phyloP scores from a whole-genome alignment of 2,329 filamentous ascomycete genomes.

The Tolypocladium cylindrosporum region DNA sequence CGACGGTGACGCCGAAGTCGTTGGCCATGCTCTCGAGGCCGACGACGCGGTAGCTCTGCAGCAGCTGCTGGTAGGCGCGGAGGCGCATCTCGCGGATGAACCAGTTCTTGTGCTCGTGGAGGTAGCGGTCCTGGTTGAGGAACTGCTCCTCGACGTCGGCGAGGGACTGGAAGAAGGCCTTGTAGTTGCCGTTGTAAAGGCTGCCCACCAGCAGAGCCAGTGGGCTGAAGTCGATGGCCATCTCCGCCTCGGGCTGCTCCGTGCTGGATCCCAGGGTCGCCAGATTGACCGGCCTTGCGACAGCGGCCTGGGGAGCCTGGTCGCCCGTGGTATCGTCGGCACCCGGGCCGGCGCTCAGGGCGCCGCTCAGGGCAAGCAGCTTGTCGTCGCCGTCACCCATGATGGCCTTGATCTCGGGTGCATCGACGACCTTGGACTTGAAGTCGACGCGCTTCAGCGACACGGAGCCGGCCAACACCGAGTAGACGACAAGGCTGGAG shows the following conservation, averaged over 20 bases:
- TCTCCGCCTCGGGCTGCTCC: constrained; percentile 69
- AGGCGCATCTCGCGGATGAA: constrained; percentile 98
- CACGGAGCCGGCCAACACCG: constrained; percentile 86
- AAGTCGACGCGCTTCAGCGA: constrained; percentile 96
- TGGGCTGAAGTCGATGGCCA: constrained; percentile 78
- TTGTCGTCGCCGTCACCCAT: constrained; percentile 85
- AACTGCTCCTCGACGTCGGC: constrained; percentile 89
- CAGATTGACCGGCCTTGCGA: constrained; percentile 71
- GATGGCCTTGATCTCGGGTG: constrained; percentile 95
- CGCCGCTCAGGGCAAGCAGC: constrained; percentile 69
- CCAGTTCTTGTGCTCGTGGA: constrained; percentile 93
- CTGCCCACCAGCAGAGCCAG: constrained; percentile 82
- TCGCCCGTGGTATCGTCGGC: constrained; percentile 67
- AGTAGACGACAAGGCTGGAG: constrained; percentile 88
- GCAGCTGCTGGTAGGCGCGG: constrained; percentile 88
- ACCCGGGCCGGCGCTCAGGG: constrained; percentile 70
- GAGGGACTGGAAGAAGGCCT: constrained; percentile 83
- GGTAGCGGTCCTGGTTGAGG: constrained; percentile 85
- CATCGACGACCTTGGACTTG: constrained; percentile 97
- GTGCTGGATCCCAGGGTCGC: constrained; percentile 66
- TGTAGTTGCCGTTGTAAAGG: constrained; percentile 89
- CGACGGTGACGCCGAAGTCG: constrained; percentile 93
- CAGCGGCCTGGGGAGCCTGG: constrained; percentile 37
- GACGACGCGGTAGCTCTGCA: constrained; percentile 95
- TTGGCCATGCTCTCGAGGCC: constrained; percentile 95